Conservation (phyloP, 2,329 filamentous ascomycete genomes). For the Hypoxylon sp. region DNA sequence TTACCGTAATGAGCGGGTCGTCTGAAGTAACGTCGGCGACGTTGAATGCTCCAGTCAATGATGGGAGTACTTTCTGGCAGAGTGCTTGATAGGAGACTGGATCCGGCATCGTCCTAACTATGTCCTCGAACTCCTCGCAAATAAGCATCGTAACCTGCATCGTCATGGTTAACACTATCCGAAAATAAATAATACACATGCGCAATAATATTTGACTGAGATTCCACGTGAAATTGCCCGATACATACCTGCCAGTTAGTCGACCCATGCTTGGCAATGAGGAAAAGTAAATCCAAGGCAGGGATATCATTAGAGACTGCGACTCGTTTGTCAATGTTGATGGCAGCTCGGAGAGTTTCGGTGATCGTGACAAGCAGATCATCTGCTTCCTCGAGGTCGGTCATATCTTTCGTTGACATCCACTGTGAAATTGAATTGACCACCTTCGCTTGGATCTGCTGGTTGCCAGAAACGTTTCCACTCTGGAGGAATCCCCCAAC, state of each 20-base stretch:
- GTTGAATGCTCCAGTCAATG: slow-evolving; percentile 89
- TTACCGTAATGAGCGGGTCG: slow-evolving; percentile 82
- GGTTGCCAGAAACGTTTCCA: slow-evolving; percentile 65
- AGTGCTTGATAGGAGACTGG: slow-evolving; percentile 80
- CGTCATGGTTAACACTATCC: slow-evolving; percentile 25
- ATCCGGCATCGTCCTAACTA: slow-evolving; percentile 78
- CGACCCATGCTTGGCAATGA: slow-evolving; percentile 88
- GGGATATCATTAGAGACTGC: slow-evolving; percentile 79
- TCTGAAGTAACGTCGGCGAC: slow-evolving; percentile 88
- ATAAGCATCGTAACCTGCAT: slow-evolving; percentile 80
- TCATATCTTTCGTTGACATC: slow-evolving; percentile 83
- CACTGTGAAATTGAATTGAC: slow-evolving; percentile 78
- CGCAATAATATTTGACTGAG: not conserved
- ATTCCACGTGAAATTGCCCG: not conserved
- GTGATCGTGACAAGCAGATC: slow-evolving; percentile 92
- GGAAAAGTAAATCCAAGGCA: slow-evolving; percentile 87
- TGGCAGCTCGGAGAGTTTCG: slow-evolving; percentile 86
- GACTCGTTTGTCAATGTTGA: slow-evolving; percentile 82
- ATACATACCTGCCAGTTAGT: slow-evolving; percentile 80
- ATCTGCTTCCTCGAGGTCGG: slow-evolving; percentile 88
- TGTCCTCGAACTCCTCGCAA: slow-evolving; percentile 90
- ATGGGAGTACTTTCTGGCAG: slow-evolving; percentile 88
- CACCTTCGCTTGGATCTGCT: slow-evolving; percentile 67
- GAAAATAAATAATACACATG: not conserved
- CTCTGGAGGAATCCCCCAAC: slow-evolving; percentile 75